Percentiles rank a stretch among this genome's conserved stretches.
Evolutionary conservation across 257 asterid genomes (phyloP).

Genomic region (Fraxinus cuspidata): DNA sequence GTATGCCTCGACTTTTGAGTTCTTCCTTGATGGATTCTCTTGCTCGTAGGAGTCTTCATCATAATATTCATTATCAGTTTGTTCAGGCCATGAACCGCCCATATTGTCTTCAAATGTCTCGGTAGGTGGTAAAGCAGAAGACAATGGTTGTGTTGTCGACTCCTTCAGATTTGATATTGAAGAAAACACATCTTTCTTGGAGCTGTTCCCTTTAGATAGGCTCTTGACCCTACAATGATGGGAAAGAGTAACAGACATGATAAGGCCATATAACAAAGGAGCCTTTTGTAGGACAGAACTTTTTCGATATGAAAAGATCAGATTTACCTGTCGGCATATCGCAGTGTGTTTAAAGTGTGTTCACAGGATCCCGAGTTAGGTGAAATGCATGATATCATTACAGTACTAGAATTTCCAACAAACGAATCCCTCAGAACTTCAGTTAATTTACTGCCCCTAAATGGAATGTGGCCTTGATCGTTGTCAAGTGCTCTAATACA

Average conservation of each 20-base stretch:
- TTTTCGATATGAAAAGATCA: background rate
- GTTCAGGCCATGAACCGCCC: slow-evolving; percentile 86
- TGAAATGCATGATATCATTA: slow-evolving; percentile 90
- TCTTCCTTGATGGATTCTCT: slow-evolving; percentile 64
- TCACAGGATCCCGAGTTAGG: slow-evolving; percentile 96
- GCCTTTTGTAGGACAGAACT: slow-evolving; percentile 1
- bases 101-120: slow-evolving; percentile 71
- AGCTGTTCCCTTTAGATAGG: slow-evolving; percentile 76
- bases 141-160: slow-evolving; percentile 57
- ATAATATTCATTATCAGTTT: slow-evolving; percentile 71
- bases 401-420: slow-evolving; percentile 95
- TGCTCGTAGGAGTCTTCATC: slow-evolving; percentile 77
- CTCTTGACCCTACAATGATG: slow-evolving; percentile 72
- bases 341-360: slow-evolving; percentile 87
- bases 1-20: slow-evolving; percentile 53
- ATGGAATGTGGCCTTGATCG: slow-evolving; percentile 96
- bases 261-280: slow-evolving; percentile 6
- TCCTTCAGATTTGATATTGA: slow-evolving; percentile 71
- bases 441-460: slow-evolving; percentile 96
- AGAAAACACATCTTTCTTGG: slow-evolving; percentile 69
- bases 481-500: slow-evolving; percentile 98
- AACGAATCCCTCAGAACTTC: slow-evolving; percentile 94
- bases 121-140: slow-evolving; percentile 54
- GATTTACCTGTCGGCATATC: slow-evolving; percentile 95
- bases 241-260: slow-evolving; percentile 12